Conservation (phyloP, 306 rosid species). For the Psophocarpus tetragonolobus region DNA sequence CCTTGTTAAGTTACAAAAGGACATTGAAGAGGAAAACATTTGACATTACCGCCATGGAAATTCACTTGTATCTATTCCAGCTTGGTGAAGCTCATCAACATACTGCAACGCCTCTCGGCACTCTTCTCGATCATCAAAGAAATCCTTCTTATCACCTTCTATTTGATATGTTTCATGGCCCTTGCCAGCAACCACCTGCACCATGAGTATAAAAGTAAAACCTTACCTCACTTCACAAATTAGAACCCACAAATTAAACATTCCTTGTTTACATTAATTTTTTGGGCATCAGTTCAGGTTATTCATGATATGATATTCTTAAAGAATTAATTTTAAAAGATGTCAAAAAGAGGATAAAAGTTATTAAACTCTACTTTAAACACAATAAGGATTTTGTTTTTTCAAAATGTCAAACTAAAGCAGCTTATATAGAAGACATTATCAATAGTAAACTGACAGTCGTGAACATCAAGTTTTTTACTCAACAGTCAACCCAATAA, state of each 20-base stretch:
- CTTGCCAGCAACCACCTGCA: constrained; percentile 94
- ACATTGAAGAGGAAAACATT: constrained; percentile 7
- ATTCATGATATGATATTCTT: background rate
- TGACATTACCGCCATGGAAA: constrained; percentile 92
- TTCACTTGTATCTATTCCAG: constrained; percentile 97
- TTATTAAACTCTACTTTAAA: constrained; percentile 2
- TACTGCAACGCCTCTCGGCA: constrained; percentile 95
- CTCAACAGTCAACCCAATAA: constrained; percentile 13
- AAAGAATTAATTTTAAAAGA: background rate
- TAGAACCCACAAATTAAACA: constrained; percentile 18
- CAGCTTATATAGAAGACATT: constrained; percentile 8
- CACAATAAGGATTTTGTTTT: background rate
- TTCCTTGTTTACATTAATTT: background rate
- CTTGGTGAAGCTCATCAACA: constrained; percentile 94
- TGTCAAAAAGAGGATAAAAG: background rate
- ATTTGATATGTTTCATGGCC: constrained; percentile 84
- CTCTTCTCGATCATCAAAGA: constrained; percentile 92
- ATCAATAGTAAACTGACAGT: background rate
- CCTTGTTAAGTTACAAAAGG: background rate
- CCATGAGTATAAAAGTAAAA: constrained; percentile 18
- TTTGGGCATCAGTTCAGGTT: background rate
- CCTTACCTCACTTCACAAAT: constrained; percentile 20
- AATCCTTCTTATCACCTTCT: constrained; percentile 77
- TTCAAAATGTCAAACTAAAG: background rate
- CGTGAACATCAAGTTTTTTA: constrained; percentile 25